A percentile compares a stretch with the other conserved stretches of the same genome.
phyloP scores from a whole-genome alignment of 352 stramenopile genomes.

The Stephanocyclus meneghinianus region DNA sequence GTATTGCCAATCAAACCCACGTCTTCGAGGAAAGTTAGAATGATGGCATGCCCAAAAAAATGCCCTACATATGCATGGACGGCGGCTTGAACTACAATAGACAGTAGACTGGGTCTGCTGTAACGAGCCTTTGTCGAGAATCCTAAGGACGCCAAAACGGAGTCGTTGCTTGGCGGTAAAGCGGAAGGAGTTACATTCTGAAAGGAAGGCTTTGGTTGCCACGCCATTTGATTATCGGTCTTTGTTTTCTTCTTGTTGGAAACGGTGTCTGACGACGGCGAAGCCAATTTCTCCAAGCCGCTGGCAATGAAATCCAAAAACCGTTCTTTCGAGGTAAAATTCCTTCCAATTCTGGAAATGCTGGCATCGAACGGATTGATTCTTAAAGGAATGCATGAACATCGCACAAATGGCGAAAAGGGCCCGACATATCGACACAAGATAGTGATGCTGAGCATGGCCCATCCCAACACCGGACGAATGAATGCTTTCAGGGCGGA shows the following conservation, averaged over 20 bases:
- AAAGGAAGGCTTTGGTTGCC: not conserved
- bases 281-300: slow-evolving; percentile 25
- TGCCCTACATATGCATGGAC: slow-evolving; percentile 14
- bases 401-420: slow-evolving; percentile 23
- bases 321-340: slow-evolving; percentile 35
- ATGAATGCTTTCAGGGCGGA: not conserved
- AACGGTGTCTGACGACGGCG: slow-evolving; percentile 4
- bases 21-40: slow-evolving; percentile 18
- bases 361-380: slow-evolving; percentile 40
- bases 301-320: slow-evolving; percentile 46
- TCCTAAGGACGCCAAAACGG: not conserved
- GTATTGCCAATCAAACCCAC: not conserved
- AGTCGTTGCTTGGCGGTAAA: not conserved
- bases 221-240: not conserved
- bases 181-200: not conserved
- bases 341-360: slow-evolving; percentile 16
- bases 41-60: slow-evolving; percentile 18
- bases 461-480: slow-evolving; percentile 10
- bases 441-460: slow-evolving; percentile 14
- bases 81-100: slow-evolving; percentile 24
- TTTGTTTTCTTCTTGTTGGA: slow-evolving; percentile 1
- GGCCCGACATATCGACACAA: slow-evolving; percentile 10
- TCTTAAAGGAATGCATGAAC: slow-evolving; percentile 27
- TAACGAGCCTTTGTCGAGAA: slow-evolving; percentile 20
- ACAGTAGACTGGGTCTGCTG: slow-evolving; percentile 24